These are phyloP conservation scores for Colletotrichum brevisporum DNA, from an alignment of 2,329 filamentous ascomycete species.

Conservation along the genomic window DNA sequence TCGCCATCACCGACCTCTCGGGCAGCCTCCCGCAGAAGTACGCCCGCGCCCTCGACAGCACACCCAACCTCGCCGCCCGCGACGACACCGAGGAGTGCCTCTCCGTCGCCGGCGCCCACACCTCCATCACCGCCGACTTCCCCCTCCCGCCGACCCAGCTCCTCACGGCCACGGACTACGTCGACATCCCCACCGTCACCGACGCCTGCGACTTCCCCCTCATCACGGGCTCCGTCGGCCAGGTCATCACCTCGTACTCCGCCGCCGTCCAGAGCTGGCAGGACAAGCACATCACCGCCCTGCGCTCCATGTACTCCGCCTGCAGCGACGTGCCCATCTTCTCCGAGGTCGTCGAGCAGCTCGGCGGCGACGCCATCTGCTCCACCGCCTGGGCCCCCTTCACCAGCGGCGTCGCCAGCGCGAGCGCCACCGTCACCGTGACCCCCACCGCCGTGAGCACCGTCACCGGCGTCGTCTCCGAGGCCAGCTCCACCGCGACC, in stretches of 20 bases:
- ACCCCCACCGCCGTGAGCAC: conserved; percentile 8
- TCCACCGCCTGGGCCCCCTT: conserved; percentile 14
- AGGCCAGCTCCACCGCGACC: conserved; percentile 4
- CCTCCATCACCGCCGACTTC: conserved; percentile 40
- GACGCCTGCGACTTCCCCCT: conserved; percentile 45
- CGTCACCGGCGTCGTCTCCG: conserved; percentile 9
- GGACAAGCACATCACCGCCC: conserved; percentile 38
- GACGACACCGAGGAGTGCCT: conserved; percentile 20
- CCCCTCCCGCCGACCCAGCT: conserved; percentile 39
- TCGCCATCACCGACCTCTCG: conserved; percentile 31
- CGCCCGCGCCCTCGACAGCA: conserved; percentile 16
- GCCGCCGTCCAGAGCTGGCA: conserved; percentile 46
- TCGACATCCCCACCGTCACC: conserved; percentile 38
- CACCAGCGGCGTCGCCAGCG: conserved; percentile 5
- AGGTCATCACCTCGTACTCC: conserved; percentile 45
- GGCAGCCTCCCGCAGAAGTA: conserved; percentile 19
- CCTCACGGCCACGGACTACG: conserved; percentile 43
- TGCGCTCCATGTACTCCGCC: conserved; percentile 43
- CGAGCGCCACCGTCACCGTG: too few relatives aligned
- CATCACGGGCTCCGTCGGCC: conserved; percentile 46
- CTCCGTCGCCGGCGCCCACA: conserved; percentile 38
- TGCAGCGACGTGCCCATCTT: conserved; percentile 47
- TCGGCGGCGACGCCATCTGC: conserved; percentile 18
- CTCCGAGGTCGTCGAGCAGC: conserved; percentile 7
- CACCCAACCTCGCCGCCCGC: conserved; percentile 8